Percentiles rank a stretch among this genome's conserved stretches.
Conservation (phyloP, 192 early-diverging fungal genomes). For the Linnemannia hyalina region DNA sequence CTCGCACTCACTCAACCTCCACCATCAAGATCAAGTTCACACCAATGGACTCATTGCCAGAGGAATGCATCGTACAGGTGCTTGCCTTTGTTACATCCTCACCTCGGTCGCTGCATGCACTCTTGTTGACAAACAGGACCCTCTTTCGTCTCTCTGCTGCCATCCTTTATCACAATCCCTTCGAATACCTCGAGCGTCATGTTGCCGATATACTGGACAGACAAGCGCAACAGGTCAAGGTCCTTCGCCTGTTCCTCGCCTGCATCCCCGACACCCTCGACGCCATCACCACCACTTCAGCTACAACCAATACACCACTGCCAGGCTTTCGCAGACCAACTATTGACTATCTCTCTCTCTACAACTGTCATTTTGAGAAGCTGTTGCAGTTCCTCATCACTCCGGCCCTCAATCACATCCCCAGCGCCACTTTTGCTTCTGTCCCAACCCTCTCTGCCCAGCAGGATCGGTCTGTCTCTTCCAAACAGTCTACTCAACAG, state of each 20-base stretch:
- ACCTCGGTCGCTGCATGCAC: constrained; percentile 6
- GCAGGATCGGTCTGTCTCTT: neutral
- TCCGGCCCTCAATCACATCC: neutral
- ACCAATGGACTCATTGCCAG: constrained; percentile 23
- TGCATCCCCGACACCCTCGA: constrained; percentile 8
- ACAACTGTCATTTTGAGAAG: constrained; percentile 28
- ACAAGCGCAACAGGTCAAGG: neutral
- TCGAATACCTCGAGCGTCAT: constrained; percentile 1
- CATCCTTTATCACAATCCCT: constrained; percentile 23
- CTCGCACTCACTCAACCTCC: neutral
- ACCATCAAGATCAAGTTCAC: neutral
- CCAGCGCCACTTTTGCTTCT: neutral
- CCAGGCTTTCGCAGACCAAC: constrained; percentile 7
- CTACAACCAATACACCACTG: neutral
- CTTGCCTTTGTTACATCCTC: constrained; percentile 1
- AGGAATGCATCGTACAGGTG: constrained; percentile 32
- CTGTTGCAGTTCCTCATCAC: neutral
- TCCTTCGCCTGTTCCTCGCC: constrained; percentile 18
- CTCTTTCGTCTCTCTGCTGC: constrained; percentile 27
- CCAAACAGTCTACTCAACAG: neutral
- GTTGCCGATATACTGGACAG: neutral
- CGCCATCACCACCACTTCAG: neutral
- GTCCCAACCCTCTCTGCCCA: neutral
- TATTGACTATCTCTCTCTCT: constrained; percentile 27
- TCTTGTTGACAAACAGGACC: constrained; percentile 20